A percentile compares a stretch with the other conserved stretches of the same genome.
Evolutionary conservation across 1,284 basidiomycete species (phyloP).

Genomic region (Anthracocystis setariae): DNA sequence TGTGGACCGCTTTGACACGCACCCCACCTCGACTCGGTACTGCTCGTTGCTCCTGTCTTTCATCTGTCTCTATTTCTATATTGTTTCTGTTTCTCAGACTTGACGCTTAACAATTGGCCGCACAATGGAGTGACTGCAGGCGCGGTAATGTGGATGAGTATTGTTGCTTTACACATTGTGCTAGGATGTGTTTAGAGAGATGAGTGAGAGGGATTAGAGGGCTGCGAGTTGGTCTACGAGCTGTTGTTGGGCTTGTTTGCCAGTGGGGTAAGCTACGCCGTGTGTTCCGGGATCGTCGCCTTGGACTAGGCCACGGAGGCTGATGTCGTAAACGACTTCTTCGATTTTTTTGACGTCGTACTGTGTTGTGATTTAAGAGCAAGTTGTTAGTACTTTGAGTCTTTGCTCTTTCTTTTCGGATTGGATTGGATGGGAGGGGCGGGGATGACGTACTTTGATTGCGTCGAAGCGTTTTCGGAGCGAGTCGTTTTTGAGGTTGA

Average conservation of each 20-base stretch:
- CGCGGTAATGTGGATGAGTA: too few species aligned
- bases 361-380: too few species aligned
- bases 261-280: slow-evolving; percentile 25
- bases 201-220: not conserved
- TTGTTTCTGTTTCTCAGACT: too few species aligned
- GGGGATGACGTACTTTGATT: slow-evolving; percentile 54
- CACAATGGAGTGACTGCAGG: too few species aligned
- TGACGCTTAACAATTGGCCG: too few species aligned
- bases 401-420: not conserved
- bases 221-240: not conserved
- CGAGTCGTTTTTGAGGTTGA: slow-evolving; percentile 66
- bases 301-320: slow-evolving; percentile 47
- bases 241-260: not conserved
- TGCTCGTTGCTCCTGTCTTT: too few species aligned
- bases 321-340: slow-evolving; percentile 66
- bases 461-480: slow-evolving; percentile 64
- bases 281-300: slow-evolving; percentile 11
- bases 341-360: slow-evolving; percentile 67
- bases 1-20: too few species aligned
- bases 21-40: too few species aligned
- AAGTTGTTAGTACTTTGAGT: too few species aligned
- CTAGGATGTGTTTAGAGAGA: too few species aligned
- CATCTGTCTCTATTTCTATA: too few species aligned
- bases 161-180: too few species aligned
- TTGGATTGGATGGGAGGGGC: not conserved